These are phyloP conservation scores for Buxus sempervirens DNA, from an alignment of 164 flowering plant genomes.

Conservation along the genomic window DNA sequence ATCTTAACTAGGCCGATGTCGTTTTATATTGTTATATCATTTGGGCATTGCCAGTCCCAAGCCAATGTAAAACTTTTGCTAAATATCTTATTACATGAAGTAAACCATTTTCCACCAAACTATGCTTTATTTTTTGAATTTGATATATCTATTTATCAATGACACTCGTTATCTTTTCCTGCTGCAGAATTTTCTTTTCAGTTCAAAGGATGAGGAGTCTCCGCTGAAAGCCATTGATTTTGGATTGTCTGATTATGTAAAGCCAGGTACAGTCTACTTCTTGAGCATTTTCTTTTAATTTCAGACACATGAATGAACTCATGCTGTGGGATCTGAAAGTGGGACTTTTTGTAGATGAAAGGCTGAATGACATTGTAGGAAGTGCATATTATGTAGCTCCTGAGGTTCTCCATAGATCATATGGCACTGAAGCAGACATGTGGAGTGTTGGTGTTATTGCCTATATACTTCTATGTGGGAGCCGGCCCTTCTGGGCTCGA, in stretches of 20 bases:
- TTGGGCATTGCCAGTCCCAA: too few relatives aligned
- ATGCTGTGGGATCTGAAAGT: constrained; percentile 10
- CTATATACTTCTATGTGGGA: constrained; percentile 93
- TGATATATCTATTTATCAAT: not conserved
- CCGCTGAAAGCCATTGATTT: constrained; percentile 90
- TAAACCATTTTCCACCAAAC: too few relatives aligned
- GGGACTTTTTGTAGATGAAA: constrained; percentile 65
- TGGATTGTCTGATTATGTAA: constrained; percentile 95
- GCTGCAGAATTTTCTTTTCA: constrained; percentile 85
- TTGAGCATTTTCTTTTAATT: not conserved
- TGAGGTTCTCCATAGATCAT: constrained; percentile 94
- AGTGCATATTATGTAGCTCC: constrained; percentile 99
- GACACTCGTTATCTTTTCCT: constrained; percentile 7
- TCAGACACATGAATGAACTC: not conserved
- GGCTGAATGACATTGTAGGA: constrained; percentile 94
- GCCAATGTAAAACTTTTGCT: too few relatives aligned
- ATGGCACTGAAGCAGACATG: constrained; percentile 97
- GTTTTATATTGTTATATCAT: too few relatives aligned
- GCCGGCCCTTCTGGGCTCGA: constrained; percentile 97
- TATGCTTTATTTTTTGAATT: not conserved
- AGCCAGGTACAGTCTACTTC: constrained; percentile 63
- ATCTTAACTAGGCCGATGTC: too few relatives aligned
- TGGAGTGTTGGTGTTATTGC: constrained; percentile 99
- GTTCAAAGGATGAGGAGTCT: constrained; percentile 65
- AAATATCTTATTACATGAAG: too few relatives aligned